Percentiles rank a stretch among this genome's conserved stretches.
phyloP scores from a whole-genome alignment of 176 grass and related monocot genomes.

The Thinopyrum elongatum region DNA sequence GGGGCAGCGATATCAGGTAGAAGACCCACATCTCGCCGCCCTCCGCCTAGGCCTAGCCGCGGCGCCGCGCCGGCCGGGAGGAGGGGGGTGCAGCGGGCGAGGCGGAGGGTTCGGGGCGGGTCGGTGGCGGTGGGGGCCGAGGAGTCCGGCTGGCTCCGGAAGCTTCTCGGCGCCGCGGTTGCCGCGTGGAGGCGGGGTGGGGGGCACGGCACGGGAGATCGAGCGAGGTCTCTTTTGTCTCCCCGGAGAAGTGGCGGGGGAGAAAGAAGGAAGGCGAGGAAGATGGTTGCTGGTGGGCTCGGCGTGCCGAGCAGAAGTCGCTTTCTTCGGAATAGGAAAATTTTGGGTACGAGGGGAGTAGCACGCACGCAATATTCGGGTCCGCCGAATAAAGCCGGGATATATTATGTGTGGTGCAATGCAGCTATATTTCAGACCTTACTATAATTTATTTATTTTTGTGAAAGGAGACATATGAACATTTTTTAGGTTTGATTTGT shows the following conservation, averaged over 20 bases:
- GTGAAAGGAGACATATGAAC: no score
- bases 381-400: not conserved
- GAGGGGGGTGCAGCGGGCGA: not conserved
- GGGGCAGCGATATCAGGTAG: conserved; percentile 93
- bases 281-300: conserved; percentile 32
- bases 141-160: conserved; percentile 25
- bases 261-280: not conserved
- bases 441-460: no score
- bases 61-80: conserved; percentile 9
- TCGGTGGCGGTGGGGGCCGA: not conserved
- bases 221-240: conserved; percentile 26
- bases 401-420: not conserved
- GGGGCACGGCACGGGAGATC: conserved; percentile 34
- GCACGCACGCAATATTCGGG: conserved; percentile 34
- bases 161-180: conserved; percentile 27
- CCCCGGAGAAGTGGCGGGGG: conserved; percentile 27
- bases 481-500: no score
- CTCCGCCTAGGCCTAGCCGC: not conserved
- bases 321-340: conserved; percentile 4
- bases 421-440: not conserved
- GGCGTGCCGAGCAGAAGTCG: conserved; percentile 19
- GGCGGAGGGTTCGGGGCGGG: not conserved
- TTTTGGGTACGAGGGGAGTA: conserved; percentile 28
- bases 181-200: conserved; percentile 1
- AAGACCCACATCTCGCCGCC: conserved; percentile 90